These are phyloP conservation scores for Penicillium mononematosum DNA, from an alignment of 495 filamentous ascomycete species.

Conservation along the genomic window DNA sequence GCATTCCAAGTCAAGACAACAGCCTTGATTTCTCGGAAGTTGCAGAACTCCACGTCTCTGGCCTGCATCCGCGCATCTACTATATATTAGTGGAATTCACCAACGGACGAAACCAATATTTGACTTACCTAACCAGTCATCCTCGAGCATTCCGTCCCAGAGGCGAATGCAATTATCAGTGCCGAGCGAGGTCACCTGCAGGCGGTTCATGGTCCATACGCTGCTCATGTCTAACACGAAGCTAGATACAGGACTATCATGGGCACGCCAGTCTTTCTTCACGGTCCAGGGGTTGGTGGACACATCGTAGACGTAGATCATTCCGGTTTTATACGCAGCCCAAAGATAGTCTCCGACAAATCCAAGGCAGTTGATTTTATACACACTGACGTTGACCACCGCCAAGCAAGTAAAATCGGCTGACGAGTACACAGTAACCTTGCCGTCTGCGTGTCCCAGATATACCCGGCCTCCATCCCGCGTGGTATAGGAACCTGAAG, in stretches of 20 bases:
- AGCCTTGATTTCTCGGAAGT: constrained; percentile 75
- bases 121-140: constrained; percentile 80
- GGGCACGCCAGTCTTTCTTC: constrained; percentile 92
- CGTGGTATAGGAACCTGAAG: constrained; percentile 72
- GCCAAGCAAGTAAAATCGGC: constrained; percentile 70
- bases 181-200: constrained; percentile 86
- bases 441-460: constrained; percentile 90
- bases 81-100: constrained; percentile 28
- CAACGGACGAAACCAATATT: background rate
- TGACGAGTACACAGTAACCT: constrained; percentile 85
- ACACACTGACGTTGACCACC: constrained; percentile 80
- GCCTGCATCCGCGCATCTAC: constrained; percentile 80
- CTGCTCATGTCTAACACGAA: constrained; percentile 78
- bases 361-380: constrained; percentile 89
- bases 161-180: constrained; percentile 79
- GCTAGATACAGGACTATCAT: constrained; percentile 74
- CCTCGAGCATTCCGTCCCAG: constrained; percentile 92
- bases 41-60: constrained; percentile 76
- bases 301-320: constrained; percentile 90
- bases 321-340: constrained; percentile 95
- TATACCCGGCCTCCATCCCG: constrained; percentile 78
- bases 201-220: constrained; percentile 80
- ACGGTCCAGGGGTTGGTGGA: constrained; percentile 77
- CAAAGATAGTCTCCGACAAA: constrained; percentile 84
- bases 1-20: constrained; percentile 94